A percentile compares a stretch with the other conserved stretches of the same genome.
Conservation (phyloP, 169 alveolate genomes). For the Eimeria nieschulzi region DNA sequence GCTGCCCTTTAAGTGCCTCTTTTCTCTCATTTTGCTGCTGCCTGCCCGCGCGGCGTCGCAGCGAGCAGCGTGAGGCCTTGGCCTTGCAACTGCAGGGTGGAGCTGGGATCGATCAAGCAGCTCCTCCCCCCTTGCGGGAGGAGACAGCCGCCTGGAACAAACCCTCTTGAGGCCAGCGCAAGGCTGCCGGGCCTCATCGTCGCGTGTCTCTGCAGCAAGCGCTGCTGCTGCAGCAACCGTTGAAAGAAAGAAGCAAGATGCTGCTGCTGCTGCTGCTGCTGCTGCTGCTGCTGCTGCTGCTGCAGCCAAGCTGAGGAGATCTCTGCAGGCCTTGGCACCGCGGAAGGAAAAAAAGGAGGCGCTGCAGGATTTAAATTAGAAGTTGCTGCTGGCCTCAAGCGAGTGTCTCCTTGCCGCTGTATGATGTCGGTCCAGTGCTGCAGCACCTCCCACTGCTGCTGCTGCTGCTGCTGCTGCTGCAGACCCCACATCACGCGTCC, state of each 20-base stretch:
- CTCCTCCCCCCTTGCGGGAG: not conserved
- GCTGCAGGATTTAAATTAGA: not conserved
- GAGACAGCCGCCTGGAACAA: too few species aligned
- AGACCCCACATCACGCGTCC: too few species aligned
- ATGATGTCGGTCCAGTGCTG: not conserved
- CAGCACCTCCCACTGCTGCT: not conserved
- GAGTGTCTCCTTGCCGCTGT: not conserved
- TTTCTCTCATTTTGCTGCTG: not conserved
- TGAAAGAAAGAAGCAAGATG: not conserved
- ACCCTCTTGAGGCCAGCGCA: too few species aligned
- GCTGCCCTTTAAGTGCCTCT: too few species aligned
- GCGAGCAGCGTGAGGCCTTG: not conserved
- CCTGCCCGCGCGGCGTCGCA: constrained; percentile 1
- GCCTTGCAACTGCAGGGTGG: not conserved
- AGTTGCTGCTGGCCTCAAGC: not conserved
- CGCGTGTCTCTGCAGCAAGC: not conserved
- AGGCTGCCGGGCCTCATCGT: too few species aligned
- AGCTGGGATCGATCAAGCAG: not conserved
- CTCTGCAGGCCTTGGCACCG: not conserved
- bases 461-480: constrained; percentile 19
- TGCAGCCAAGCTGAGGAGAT: not conserved
- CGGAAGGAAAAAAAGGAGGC: not conserved
- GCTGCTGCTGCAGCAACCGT: not conserved
- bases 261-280: not conserved
- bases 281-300: not conserved